These are phyloP conservation scores for Globisporangium spinosum DNA, from an alignment of 352 stramenopile genomes.

Conservation along the genomic window DNA sequence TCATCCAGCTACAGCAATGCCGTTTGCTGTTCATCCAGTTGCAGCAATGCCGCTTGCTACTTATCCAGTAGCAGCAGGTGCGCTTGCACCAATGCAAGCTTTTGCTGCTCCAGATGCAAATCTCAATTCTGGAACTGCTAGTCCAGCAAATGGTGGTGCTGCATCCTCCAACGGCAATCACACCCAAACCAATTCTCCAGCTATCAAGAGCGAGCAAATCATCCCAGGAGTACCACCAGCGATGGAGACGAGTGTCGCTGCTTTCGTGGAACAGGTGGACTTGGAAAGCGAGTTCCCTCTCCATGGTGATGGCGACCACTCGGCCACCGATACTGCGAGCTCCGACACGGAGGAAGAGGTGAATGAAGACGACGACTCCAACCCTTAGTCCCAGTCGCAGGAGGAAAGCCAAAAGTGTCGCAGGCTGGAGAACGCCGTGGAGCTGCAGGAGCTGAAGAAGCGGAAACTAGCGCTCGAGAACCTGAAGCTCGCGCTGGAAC, in stretches of 20 bases:
- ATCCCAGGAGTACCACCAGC: not conserved
- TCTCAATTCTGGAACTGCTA: not conserved
- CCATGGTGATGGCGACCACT: not conserved
- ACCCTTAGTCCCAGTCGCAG: not conserved
- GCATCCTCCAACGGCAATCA: not conserved
- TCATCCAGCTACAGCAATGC: no score
- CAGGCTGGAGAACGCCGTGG: not conserved
- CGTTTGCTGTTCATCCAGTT: no score
- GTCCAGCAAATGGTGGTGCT: not conserved
- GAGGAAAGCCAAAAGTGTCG: not conserved
- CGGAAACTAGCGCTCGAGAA: conserved; percentile 2
- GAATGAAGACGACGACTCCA: not conserved
- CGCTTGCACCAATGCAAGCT: not conserved
- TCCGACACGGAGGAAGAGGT: not conserved
- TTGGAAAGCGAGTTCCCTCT: not conserved
- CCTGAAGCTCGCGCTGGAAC: not conserved
- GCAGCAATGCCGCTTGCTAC: not conserved
- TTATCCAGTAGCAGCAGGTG: not conserved
- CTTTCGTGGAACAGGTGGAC: not conserved
- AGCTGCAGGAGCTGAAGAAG: conserved; percentile 9
- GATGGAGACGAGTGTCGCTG: not conserved
- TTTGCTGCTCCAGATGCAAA: not conserved
- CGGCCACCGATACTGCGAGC: not conserved
- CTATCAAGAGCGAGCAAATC: not conserved
- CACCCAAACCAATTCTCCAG: not conserved